These are phyloP conservation scores for Tagetes patula DNA, from an alignment of 129 eudicot species.

Conservation along the genomic window DNA sequence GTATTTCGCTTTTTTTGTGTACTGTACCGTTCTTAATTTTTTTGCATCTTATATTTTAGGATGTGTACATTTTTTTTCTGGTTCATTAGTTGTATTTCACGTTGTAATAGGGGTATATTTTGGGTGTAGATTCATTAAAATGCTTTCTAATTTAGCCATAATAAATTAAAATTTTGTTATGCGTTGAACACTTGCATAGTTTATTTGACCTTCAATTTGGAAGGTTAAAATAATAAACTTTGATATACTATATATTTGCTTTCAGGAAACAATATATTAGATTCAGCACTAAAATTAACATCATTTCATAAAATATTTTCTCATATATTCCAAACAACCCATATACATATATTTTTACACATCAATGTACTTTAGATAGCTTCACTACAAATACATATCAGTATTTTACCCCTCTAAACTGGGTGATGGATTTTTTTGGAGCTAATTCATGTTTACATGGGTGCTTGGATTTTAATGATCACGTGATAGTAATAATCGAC, in stretches of 20 bases:
- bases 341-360: neutral
- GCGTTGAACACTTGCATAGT: neutral
- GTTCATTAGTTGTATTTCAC: neutral
- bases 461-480: constrained; percentile 7
- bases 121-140: neutral
- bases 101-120: neutral
- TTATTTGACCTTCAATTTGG: neutral
- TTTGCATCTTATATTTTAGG: neutral
- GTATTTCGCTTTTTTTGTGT: neutral
- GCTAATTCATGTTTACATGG: neutral
- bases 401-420: neutral
- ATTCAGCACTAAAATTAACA: neutral
- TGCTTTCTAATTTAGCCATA: neutral
- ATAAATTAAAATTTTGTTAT: neutral
- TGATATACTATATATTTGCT: neutral
- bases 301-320: neutral
- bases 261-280: constrained; percentile 10
- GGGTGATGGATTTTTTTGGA: neutral
- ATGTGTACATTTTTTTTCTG: neutral
- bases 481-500: neutral
- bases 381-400: neutral
- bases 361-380: neutral
- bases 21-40: constrained; percentile 3
- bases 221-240: neutral
- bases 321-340: neutral